Evolutionary conservation across 495 filamentous ascomycete genomes (phyloP), one percentile per base, ranked within the genome.

Genomic region (Neurospora sp.): DNA sequence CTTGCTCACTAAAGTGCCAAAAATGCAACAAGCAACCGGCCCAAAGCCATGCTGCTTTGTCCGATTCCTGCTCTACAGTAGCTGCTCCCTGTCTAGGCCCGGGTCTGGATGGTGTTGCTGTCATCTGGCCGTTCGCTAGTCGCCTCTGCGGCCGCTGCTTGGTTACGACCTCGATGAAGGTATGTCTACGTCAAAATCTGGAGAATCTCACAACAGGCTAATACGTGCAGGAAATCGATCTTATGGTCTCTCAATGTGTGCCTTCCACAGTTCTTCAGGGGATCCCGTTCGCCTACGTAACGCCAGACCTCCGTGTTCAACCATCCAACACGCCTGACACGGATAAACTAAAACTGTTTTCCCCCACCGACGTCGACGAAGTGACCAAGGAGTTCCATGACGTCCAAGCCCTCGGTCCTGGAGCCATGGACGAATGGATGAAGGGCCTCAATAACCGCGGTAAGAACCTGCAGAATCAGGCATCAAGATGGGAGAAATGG

Each of bases 401-500:
- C 1, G 90, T 88, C 65, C 86, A 85, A 71, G 81, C 82, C 10
- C 85, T 90, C 76, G 90, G 90, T 27, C 71, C 82, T 5, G 89
- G 89, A 18, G 85, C 89, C 9, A 85, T 86, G 20, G 89, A 90
- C 65, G 91, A 93, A 78, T 94, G 92, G 92, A 79, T 89, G 7
- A 93, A 93, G 79, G 91, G 91, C 14, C 85, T 94, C 3, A 86
- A 86, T 47, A 79, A 73, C 12, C 85, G 86, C 71, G 89, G 91
- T n/a, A 87, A 86, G 72, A 83, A 87, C 39, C 71, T 82, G 20
- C 84, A 86, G 44, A 81, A 83, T 35, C 89, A 92, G 74, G 82
- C 87, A 22, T 81, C 85, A 27, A 87, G 89, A 38, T 93, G 92
- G 89, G 92, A 94, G 77, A 88, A 86, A 70, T 94, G 89, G 86